Percentiles rank a stretch among this genome's conserved stretches.
Evolutionary conservation across 2,329 filamentous ascomycete genomes (phyloP).

Genomic region (Xylaria sp.): DNA sequence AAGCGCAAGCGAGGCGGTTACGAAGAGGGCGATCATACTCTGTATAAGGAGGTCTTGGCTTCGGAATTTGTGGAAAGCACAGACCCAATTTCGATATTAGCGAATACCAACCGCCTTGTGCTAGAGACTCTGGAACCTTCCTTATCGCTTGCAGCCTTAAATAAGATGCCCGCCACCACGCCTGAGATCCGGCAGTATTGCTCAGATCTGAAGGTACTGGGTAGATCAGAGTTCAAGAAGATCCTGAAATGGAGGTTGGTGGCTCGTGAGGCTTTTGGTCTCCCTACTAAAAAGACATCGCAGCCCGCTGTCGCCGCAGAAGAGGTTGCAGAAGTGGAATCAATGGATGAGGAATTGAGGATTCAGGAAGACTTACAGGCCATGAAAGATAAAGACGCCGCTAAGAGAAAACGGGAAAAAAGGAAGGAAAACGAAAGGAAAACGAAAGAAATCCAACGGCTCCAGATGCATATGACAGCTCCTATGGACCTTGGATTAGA

Average conservation of each 20-base stretch:
- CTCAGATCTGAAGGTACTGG: constrained; percentile 86
- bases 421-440: constrained; percentile 93
- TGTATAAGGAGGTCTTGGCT: constrained; percentile 88
- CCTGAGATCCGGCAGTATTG: constrained; percentile 83
- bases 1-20: constrained; percentile 98
- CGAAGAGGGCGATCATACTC: constrained; percentile 92
- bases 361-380: constrained; percentile 88
- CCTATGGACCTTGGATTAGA: constrained; percentile 97
- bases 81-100: constrained; percentile 93
- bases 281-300: constrained; percentile 77
- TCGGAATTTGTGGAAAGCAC: constrained; percentile 94
- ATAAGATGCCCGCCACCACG: constrained; percentile 88
- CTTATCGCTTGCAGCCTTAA: constrained; percentile 85
- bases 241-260: constrained; percentile 90
- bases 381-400: constrained; percentile 80
- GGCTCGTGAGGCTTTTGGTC: constrained; percentile 89
- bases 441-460: constrained; percentile 91
- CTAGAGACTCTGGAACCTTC: constrained; percentile 86
- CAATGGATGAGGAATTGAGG: constrained; percentile 94
- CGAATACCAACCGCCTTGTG: constrained; percentile 82
- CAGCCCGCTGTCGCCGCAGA: constrained; percentile 59
- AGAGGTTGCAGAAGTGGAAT: constrained; percentile 83
- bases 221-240: constrained; percentile 92
- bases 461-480: constrained; percentile 97
- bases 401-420: constrained; percentile 83